Base-by-base conservation (phyloP, 169 alveolate species). In the Plasmodium inui region DNA sequence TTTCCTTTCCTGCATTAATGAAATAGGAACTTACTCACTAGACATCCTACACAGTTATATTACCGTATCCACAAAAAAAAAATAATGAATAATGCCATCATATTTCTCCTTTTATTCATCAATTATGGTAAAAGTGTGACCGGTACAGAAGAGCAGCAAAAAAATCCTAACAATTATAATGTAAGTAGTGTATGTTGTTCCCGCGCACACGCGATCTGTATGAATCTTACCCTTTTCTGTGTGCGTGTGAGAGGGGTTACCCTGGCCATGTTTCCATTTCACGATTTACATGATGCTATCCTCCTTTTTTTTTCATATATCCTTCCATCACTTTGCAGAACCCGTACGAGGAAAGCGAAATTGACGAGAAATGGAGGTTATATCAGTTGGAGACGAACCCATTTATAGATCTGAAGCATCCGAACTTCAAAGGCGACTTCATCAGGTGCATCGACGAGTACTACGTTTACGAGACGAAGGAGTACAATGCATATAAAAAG, bases 391-490 rank as follows among this genome's bases (percentile, higher is more conserved):
- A 67, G 39, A 90, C 92, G 57, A 90, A 90, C 70, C 95, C 95
- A n/a, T 90, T 70, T 90, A 44, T 90, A 8, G 90, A 90, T 70
- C 37, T 90, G 39, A 26, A 44, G 57, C 95, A 90, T 30, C 95
- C 95, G n/a, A 90, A 90, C 37, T 81, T 81, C 28, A 90, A 61
- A 6, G 95, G 95, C 8, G 84, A 90, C 44, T 90, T 81, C 73
- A 26, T 90, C 55, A 80, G 95, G 37, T 50, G 73, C 74, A 81
- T 90, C 39, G 91, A 90, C 46, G 95, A 90, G 41, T 90, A 90
- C 74, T 90, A 90, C 55, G 72, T 90, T n/a, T 90, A 14, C 55
- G 95, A 90, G 76, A 90, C 95, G 53, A 71, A 90, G 41, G 76
- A 67, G 71, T 90, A 90, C 39, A 90, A 90, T 81, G 82, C 10